These are phyloP conservation scores for Uronychia setigera DNA, from an alignment of 73 alveolate genomes.

Conservation along the genomic window DNA sequence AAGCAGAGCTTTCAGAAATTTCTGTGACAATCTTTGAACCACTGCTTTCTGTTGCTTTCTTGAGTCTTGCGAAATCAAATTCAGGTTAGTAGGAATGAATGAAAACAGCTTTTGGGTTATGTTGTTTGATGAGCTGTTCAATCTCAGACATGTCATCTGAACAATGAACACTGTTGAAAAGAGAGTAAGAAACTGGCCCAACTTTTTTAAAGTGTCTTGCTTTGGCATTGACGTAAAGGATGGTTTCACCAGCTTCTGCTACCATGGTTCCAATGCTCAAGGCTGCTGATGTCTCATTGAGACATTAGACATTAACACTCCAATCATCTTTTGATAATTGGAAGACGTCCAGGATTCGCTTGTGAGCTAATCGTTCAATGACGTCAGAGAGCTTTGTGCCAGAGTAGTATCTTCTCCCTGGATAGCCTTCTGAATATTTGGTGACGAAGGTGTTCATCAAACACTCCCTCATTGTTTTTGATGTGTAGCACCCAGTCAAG, in stretches of 20 bases:
- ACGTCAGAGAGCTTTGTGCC: constrained; percentile 56
- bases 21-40: constrained; percentile 70
- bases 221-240: background rate
- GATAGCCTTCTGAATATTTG: constrained; percentile 71
- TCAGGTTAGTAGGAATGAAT: constrained; percentile 49
- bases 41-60: constrained; percentile 55
- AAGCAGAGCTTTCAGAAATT: constrained; percentile 67
- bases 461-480: constrained; percentile 63
- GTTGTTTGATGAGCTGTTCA: background rate
- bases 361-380: constrained; percentile 57
- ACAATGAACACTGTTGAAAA: background rate
- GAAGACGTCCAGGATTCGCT: constrained; percentile 67
- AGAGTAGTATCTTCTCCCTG: constrained; percentile 61
- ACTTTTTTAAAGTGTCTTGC: background rate
- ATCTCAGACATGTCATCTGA: background rate
- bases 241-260: background rate
- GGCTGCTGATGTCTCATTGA: constrained; percentile 67
- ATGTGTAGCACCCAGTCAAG: constrained; percentile 65
- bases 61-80: constrained; percentile 59
- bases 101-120: background rate
- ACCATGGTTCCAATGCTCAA: constrained; percentile 11
- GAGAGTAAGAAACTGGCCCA: background rate
- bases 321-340: constrained; percentile 54
- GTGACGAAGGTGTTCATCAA: constrained; percentile 62
- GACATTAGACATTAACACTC: constrained; percentile 73